A percentile compares a stretch with the other conserved stretches of the same genome.
These are phyloP conservation scores for Verticillium nubilum DNA, from an alignment of 2,329 filamentous ascomycete genomes.

Conservation along the genomic window DNA sequence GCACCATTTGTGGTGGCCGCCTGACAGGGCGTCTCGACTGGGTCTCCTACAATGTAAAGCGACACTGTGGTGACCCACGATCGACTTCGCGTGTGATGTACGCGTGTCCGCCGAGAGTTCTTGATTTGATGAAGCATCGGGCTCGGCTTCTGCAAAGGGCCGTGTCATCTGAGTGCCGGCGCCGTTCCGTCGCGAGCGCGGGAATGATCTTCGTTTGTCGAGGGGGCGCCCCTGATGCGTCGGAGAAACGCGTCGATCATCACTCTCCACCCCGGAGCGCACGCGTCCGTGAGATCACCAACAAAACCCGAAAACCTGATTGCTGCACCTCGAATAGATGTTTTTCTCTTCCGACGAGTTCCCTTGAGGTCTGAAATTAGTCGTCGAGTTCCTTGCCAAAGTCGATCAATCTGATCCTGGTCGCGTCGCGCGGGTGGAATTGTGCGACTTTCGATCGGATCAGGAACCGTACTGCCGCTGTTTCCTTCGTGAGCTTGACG, in stretches of 20 bases:
- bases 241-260: not conserved
- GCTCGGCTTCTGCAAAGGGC: not conserved
- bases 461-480: constrained; percentile 57
- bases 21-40: not conserved
- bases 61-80: not conserved
- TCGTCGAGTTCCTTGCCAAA: constrained; percentile 60
- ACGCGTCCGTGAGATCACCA: not conserved
- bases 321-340: too few species aligned
- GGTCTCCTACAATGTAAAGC: not conserved
- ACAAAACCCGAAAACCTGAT: not conserved
- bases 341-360: not conserved
- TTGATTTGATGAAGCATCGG: not conserved
- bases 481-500: constrained; percentile 52
- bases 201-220: not conserved
- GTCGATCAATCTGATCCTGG: constrained; percentile 52
- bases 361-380: constrained; percentile 27
- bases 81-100: not conserved
- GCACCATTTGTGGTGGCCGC: not conserved
- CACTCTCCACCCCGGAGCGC: not conserved
- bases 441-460: constrained; percentile 61
- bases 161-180: not conserved
- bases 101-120: not conserved
- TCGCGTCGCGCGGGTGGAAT: constrained; percentile 60
- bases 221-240: not conserved
- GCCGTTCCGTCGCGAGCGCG: not conserved